phyloP scores from a whole-genome alignment of 31 red algal genomes.

The Endocladia muricata region DNA sequence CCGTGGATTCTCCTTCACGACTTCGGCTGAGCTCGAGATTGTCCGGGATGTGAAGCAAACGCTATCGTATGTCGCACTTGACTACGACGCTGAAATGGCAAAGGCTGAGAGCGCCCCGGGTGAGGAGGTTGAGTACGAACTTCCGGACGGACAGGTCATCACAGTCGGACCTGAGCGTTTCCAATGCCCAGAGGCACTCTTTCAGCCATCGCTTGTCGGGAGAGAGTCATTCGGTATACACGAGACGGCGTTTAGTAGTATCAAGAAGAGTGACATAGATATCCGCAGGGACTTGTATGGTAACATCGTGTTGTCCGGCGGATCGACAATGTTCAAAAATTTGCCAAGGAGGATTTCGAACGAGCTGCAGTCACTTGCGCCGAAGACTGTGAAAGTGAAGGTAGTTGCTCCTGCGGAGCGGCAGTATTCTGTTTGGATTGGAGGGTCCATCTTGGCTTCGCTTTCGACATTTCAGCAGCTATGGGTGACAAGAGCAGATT shows the following conservation, averaged over 20 bases:
- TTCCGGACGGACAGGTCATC: constrained; percentile 93
- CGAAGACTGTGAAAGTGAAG: constrained; percentile 85
- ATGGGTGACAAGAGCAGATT: constrained; percentile 80
- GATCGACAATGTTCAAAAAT: constrained; percentile 84
- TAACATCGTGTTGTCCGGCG: constrained; percentile 84
- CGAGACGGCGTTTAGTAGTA: constrained; percentile 61
- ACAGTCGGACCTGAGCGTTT: constrained; percentile 78
- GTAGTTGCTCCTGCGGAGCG: constrained; percentile 87
- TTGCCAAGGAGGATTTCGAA: constrained; percentile 70
- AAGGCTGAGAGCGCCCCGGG: constrained; percentile 38
- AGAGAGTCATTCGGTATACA: constrained; percentile 64
- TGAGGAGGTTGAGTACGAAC: constrained; percentile 81
- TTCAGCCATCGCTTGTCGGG: constrained; percentile 80
- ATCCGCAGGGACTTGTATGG: constrained; percentile 85
- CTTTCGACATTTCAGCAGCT: constrained; percentile 86
- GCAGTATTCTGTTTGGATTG: constrained; percentile 93
- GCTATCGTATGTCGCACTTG: constrained; percentile 64
- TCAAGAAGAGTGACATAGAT: constrained; percentile 84
- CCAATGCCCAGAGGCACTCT: constrained; percentile 81
- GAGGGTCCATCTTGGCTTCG: constrained; percentile 84
- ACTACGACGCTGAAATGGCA: constrained; percentile 51
- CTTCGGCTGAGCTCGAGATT: constrained; percentile 77
- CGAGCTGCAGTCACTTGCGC: constrained; percentile 67
- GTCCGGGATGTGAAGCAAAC: constrained; percentile 85
- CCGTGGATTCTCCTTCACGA: constrained; percentile 60